Evolutionary conservation across 768 basidiomycete species (phyloP), one percentile per base, ranked within the genome.

Genomic region (Podaxis rugospora): DNA sequence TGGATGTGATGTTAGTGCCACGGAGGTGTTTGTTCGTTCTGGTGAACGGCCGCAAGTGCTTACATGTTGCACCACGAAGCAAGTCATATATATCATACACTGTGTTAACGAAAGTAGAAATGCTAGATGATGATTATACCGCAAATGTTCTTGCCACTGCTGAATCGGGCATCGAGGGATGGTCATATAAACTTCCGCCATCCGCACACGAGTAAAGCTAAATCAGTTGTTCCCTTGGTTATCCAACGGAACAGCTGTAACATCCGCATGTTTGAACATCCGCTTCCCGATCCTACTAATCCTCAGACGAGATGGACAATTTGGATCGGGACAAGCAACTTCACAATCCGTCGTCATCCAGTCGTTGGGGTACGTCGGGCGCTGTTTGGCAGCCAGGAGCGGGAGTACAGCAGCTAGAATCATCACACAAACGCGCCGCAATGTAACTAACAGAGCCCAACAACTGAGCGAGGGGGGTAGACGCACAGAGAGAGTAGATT

Each of bases 331-430:
- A 65, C 87, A 89, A 0, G 86, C 86, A 28, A 89, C 70, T 64
- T 86, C 82, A 0, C 77, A 79, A 62, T 89, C 87, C 1, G 85
- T 84, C 4, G 83, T 74, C 81, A 89, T 88, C 86, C 88, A 88
- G 67, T 88, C 87, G 62, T 83, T 79, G 1, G 73, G 65, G 55
- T 85, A 71, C 2, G 80, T 81, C 13, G 71, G 70, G 4, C 87
- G 79, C 61, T 89, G 86, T 67, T 88, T 89, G 16, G 86, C 86
- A 7, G 87, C 84, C 6, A 89, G 74, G n/a, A 89, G 74, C 2
- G 86, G 86, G 6, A 89, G 76, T 16, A 89, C 76, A 6, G 86
- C 77, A 25, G 77, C 88, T 88, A 44, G 23, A 21, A 1, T 1
- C 16, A 13, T 5, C 39, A 21, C 55, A 16, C 21, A 23, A 16